These are phyloP conservation scores for Allium sativum DNA, from an alignment of 106 monocot species.

Conservation along the genomic window DNA sequence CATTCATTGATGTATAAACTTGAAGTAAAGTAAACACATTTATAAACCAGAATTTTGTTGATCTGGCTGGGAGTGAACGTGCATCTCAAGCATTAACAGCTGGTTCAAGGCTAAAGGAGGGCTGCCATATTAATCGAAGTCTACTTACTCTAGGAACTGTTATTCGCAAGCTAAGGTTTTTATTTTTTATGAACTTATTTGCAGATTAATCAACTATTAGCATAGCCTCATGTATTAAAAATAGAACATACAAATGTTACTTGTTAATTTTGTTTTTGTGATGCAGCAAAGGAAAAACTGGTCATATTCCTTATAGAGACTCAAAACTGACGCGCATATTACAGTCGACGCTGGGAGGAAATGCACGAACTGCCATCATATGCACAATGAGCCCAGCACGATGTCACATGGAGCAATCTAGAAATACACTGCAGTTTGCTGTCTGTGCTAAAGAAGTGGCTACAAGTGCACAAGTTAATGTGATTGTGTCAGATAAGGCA, in stretches of 20 bases:
- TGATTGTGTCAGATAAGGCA: slow-evolving; percentile 89
- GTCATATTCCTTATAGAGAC: slow-evolving; percentile 63
- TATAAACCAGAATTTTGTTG: slow-evolving; percentile 51
- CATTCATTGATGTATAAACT: too few relatives aligned
- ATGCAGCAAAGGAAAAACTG: slow-evolving; percentile 52
- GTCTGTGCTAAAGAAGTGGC: slow-evolving; percentile 63
- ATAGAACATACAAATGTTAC: neutral
- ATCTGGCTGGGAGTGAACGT: slow-evolving; percentile 71
- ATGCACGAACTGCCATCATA: slow-evolving; percentile 64
- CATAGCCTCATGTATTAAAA: neutral
- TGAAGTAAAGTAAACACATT: too few relatives aligned
- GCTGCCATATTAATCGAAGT: slow-evolving; percentile 67
- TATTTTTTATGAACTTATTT: neutral
- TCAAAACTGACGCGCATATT: slow-evolving; percentile 80
- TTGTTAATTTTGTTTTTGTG: neutral
- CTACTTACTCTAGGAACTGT: slow-evolving; percentile 64
- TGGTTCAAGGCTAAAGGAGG: slow-evolving; percentile 67
- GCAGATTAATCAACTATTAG: too few relatives aligned
- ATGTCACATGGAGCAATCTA: slow-evolving; percentile 59
- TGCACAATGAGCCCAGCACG: slow-evolving; percentile 79
- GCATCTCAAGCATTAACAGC: slow-evolving; percentile 56
- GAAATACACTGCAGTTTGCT: slow-evolving; percentile 60
- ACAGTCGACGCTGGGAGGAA: slow-evolving; percentile 53
- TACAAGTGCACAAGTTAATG: slow-evolving; percentile 52
- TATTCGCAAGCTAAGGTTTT: slow-evolving; percentile 54